phyloP scores from a whole-genome alignment of 2,329 filamentous ascomycete genomes.

The Xylaria digitata region DNA sequence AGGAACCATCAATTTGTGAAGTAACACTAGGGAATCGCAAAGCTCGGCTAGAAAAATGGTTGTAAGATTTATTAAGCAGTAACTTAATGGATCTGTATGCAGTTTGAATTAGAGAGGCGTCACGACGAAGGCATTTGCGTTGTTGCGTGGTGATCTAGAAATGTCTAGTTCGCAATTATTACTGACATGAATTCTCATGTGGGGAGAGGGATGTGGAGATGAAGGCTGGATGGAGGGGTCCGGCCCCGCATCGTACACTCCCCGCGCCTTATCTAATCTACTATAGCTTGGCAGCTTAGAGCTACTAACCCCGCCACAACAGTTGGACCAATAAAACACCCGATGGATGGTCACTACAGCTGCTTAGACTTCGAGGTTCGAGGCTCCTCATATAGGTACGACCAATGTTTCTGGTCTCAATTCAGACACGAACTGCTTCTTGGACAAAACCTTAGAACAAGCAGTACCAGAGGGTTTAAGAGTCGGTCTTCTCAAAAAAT shows the following conservation, averaged over 20 bases:
- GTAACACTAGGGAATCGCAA: background rate
- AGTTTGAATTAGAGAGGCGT: background rate
- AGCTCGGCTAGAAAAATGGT: conserved; percentile 2
- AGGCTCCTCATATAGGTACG: no score
- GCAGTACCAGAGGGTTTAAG: no score
- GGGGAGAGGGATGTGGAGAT: background rate
- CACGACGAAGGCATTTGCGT: background rate
- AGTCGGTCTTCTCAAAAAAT: no score
- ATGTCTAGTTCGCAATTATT: background rate
- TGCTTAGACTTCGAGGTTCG: no score
- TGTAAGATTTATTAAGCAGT: background rate
- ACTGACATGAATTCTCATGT: background rate
- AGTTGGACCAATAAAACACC: no score
- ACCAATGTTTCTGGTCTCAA: no score
- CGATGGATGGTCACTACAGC: no score
- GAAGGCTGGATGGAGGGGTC: background rate
- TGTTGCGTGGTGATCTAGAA: background rate
- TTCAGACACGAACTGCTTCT: no score
- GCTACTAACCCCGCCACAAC: no score
- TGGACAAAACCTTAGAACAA: no score
- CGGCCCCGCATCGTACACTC: background rate
- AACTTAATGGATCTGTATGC: background rate
- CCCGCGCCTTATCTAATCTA: conserved; percentile 11
- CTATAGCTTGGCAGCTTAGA: background rate
- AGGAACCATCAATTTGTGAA: background rate